Percentiles rank a stretch among this genome's conserved stretches.
These are phyloP conservation scores for Zygosaccharomyces rouxii DNA, from an alignment of 805 yeast species.

Conservation along the genomic window DNA sequence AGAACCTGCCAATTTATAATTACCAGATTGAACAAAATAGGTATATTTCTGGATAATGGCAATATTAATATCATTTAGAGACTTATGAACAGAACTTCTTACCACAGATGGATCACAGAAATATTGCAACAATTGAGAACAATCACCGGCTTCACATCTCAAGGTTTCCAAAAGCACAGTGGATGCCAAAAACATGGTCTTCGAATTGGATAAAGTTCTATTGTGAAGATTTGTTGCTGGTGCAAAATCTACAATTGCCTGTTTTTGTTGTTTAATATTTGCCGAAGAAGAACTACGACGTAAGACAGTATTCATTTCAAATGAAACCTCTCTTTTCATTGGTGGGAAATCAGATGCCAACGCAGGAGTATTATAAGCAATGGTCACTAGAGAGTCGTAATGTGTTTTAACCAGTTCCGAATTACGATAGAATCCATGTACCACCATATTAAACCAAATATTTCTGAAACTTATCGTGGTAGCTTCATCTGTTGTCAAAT, in stretches of 20 bases:
- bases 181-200: constrained; percentile 83
- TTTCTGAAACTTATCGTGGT: constrained; percentile 66
- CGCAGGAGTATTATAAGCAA: constrained; percentile 86
- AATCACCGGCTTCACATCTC: constrained; percentile 74
- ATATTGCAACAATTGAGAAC: constrained; percentile 71
- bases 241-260: constrained; percentile 41
- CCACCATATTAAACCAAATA: constrained; percentile 90
- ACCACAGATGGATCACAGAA: constrained; percentile 81
- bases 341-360: constrained; percentile 76
- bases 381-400: constrained; percentile 49
- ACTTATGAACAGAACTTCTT: constrained; percentile 63
- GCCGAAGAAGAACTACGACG: constrained; percentile 84
- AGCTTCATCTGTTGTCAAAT: constrained; percentile 39
- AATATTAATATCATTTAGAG: constrained; percentile 60
- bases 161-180: constrained; percentile 72
- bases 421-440: constrained; percentile 75
- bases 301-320: constrained; percentile 86
- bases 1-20: constrained; percentile 51
- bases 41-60: constrained; percentile 56
- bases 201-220: constrained; percentile 60
- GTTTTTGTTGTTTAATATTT: constrained; percentile 71
- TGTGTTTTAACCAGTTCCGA: constrained; percentile 52
- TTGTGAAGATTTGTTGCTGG: constrained; percentile 47
- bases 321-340: constrained; percentile 82
- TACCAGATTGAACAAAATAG: constrained; percentile 47